Evolutionary conservation across 306 rosid species (phyloP).

Genomic region (Medicago truncatula): MtrunA17r5.0-ANR NC_053044.1:45524501-45525000

Average conservation of each 20-base stretch:
- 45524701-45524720: not conserved
- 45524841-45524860: not conserved
- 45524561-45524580: not conserved
- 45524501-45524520: not conserved
- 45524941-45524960: not conserved
- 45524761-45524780: not conserved
- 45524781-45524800: not conserved
- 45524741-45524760: not conserved
- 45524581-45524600: not conserved
- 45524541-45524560: not conserved
- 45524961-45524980: not conserved
- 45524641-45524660: not conserved
- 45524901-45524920: constrained; percentile 1
- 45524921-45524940: not conserved
- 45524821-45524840: constrained; percentile 6
- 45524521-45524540: not conserved
- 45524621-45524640: not conserved
- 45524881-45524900: not conserved
- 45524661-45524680: not conserved
- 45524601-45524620: not conserved
- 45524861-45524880: not conserved
- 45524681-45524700: not conserved
- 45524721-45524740: constrained; percentile 12
- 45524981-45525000: too few species aligned
- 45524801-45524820: not conserved